A percentile compares a stretch with the other conserved stretches of the same genome.
Conservation (phyloP, 164 flowering plant genomes). For the Hamamelis virginiana region DNA sequence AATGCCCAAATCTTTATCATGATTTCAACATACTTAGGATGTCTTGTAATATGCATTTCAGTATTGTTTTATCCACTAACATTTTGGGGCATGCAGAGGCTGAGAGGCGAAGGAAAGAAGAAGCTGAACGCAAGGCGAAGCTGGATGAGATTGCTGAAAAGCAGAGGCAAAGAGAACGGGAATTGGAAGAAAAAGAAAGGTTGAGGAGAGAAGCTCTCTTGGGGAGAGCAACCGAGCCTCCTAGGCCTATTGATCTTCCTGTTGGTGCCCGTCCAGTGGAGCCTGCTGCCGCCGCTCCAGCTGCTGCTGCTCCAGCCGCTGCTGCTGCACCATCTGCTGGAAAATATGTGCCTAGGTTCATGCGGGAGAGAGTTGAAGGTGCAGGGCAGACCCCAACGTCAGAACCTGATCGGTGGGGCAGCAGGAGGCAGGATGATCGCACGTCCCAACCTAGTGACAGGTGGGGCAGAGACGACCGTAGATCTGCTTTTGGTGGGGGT, state of each 20-base stretch:
- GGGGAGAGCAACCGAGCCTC: conserved; percentile 38
- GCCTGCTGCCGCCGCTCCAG: conserved; percentile 29
- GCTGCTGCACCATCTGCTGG: conserved; percentile 43
- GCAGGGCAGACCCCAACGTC: conserved; percentile 34
- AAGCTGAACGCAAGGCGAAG: conserved; percentile 76
- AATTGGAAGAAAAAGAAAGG: conserved; percentile 70
- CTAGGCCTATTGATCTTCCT: conserved; percentile 31
- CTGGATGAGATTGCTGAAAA: conserved; percentile 81
- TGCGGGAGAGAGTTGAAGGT: conserved; percentile 21
- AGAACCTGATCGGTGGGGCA: conserved; percentile 43
- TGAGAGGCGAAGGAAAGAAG: conserved; percentile 71
- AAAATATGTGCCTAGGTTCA: conserved; percentile 61
- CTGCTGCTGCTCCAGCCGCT: conserved; percentile 26
- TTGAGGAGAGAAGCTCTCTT: conserved; percentile 48
- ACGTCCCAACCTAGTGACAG: conserved; percentile 22
- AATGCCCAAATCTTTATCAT: no score
- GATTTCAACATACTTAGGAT: no score
- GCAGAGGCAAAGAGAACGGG: conserved; percentile 79
- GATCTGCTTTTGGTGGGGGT: conserved; percentile 11
- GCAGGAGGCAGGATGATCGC: conserved; percentile 22
- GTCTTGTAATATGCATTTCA: background rate
- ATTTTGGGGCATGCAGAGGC: conserved; percentile 50
- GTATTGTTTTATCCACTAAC: background rate
- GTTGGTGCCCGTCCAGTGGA: conserved; percentile 28
- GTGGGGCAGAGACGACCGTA: conserved; percentile 41